Base-by-base conservation (phyloP, 2,329 filamentous ascomycete species). In the Aspergillus sp. region DNA sequence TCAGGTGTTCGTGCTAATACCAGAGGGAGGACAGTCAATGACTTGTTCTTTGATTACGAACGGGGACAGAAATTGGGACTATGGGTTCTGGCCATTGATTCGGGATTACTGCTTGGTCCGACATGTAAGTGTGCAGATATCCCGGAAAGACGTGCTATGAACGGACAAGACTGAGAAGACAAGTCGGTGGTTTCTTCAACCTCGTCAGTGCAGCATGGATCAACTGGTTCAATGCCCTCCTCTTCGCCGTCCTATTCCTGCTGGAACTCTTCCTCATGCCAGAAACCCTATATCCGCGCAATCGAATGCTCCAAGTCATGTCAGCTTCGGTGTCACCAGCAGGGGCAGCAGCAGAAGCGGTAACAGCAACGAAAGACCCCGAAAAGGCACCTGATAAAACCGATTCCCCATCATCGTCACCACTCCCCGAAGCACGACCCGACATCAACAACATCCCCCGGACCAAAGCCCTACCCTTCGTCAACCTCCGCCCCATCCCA, bases 11-110 rank as follows among this genome's bases (percentile, higher is more conserved):
- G 34, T 33, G 2, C 3, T 8, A 28, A 2, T 10, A 26, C 9
- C 12, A 43, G 12, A 45, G 8, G 41, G 7, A 38, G 41, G n/a
- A 7, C n/a, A 62, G 65, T 78, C 48, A 74, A 73, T 50, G 76
- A 79, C 59, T 53, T 79, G 10, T 81, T 78, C 53, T 80, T 76
- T 53, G 75, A 79, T 53, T 72, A 79, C 52, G 72, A 80, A 56
- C 66, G 76, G 10, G 77, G 78, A 1, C 69, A 73, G 47, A 77
- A 78, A 53, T 65, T 80, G 28, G 78, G 78, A 0, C 55, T 80
- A 9, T 81, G 77, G 76, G 76, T 78, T 2, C 62, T 81, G 38
- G 73, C 77, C n/a, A 68, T 78, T 41, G 75, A 79, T 52, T 61
- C 72, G 4, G 77, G 77, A 4, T 62, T 76, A 4, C 64, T 79